phyloP scores from a whole-genome alignment of 192 early-diverging fungal species.

The Backusella macrospora region DNA sequence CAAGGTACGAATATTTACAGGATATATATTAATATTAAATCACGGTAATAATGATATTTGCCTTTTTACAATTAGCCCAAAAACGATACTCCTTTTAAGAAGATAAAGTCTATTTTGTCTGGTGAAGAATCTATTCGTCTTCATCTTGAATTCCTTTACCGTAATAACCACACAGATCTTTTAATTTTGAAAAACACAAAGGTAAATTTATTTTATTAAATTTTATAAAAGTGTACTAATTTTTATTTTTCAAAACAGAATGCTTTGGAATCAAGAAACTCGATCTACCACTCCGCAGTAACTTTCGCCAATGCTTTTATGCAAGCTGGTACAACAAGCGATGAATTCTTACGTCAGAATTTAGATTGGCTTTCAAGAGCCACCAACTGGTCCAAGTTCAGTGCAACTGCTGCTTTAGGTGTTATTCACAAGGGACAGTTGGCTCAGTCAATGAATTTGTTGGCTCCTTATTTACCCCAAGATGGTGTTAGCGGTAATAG shows the following conservation, averaged over 20 bases:
- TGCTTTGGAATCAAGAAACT: conserved; percentile 86
- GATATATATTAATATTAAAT: conserved; percentile 20
- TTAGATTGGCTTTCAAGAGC: conserved; percentile 97
- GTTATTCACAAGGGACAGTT: conserved; percentile 99
- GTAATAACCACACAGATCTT: conserved; percentile 96
- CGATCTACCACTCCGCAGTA: conserved; percentile 93
- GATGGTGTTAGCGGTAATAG: conserved; percentile 82
- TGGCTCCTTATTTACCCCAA: conserved; percentile 94
- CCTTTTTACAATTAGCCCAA: not conserved
- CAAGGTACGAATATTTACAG: conserved; percentile 38
- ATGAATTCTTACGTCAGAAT: conserved; percentile 96
- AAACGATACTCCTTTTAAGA: conserved; percentile 42
- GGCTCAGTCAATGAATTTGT: conserved; percentile 75
- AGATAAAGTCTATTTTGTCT: conserved; percentile 81
- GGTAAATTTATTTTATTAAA: conserved; percentile 36
- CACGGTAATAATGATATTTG: not conserved
- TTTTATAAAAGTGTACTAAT: conserved; percentile 16
- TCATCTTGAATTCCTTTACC: conserved; percentile 92
- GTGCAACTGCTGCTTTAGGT: conserved; percentile 95
- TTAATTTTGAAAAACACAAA: conserved; percentile 94
- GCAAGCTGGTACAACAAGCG: conserved; percentile 97
- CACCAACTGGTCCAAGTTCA: conserved; percentile 99
- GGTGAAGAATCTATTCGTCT: conserved; percentile 92
- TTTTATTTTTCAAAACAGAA: conserved; percentile 50
- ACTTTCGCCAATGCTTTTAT: conserved; percentile 98